phyloP scores from a whole-genome alignment of 2,329 filamentous ascomycete species.

The Thermoascus crustaceus region DNA sequence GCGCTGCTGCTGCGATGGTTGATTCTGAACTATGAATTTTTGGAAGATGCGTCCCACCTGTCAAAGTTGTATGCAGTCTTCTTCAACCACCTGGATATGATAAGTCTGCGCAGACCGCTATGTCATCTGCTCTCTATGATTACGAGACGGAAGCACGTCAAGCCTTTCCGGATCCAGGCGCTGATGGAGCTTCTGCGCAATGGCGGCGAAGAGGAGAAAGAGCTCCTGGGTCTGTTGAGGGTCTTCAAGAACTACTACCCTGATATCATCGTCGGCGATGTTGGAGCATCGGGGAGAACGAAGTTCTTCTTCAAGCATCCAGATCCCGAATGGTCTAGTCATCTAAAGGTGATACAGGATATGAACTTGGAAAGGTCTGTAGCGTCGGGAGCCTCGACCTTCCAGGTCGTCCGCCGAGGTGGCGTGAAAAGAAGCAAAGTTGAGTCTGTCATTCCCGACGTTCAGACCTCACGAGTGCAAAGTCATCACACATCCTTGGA shows the following conservation, averaged over 20 bases:
- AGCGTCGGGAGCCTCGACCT: constrained; percentile 44
- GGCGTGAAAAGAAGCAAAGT: constrained; percentile 43
- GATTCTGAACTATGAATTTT: constrained; percentile 62
- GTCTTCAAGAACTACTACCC: constrained; percentile 91
- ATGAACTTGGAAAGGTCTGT: constrained; percentile 38
- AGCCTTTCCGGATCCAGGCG: constrained; percentile 72
- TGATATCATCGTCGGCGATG: constrained; percentile 71
- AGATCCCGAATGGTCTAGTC: constrained; percentile 65
- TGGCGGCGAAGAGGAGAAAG: constrained; percentile 59
- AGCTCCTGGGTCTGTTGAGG: constrained; percentile 63
- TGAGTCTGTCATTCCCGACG: constrained; percentile 52
- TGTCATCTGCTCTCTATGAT: constrained; percentile 73
- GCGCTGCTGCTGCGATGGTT: constrained; percentile 68
- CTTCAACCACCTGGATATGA: constrained; percentile 75
- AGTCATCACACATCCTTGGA: constrained; percentile 56
- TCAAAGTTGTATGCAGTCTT: constrained; percentile 65
- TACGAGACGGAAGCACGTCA: constrained; percentile 73
- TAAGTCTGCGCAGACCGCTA: constrained; percentile 59
- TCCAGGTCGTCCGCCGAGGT: constrained; percentile 54
- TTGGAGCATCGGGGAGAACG: constrained; percentile 37
- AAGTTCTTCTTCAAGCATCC: constrained; percentile 51
- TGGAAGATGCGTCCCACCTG: constrained; percentile 56
- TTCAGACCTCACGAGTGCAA: constrained; percentile 66
- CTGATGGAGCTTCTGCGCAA: constrained; percentile 47
- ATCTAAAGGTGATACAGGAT: constrained; percentile 60